phyloP scores from a whole-genome alignment of 768 basidiomycete genomes.

The Gloeophyllum trabeum region DNA sequence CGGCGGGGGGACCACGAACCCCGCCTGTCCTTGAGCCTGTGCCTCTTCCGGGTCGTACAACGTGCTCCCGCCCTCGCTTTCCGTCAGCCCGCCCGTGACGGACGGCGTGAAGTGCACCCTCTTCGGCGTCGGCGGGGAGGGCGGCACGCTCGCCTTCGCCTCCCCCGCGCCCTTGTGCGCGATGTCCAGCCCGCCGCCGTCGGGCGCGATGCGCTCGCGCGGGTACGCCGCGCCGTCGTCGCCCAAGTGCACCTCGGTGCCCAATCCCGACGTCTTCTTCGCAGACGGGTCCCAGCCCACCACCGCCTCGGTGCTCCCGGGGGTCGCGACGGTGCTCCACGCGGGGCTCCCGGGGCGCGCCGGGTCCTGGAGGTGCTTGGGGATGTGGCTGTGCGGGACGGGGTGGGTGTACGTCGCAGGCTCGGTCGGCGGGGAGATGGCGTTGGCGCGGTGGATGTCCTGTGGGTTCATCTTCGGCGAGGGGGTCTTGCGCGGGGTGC shows the following conservation, averaged over 20 bases:
- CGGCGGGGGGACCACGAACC: too few relatives aligned
- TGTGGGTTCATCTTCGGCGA: conserved; percentile 18
- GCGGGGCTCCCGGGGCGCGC: too few relatives aligned
- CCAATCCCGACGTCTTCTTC: too few relatives aligned
- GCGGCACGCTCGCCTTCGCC: conserved; percentile 7
- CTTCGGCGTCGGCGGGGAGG: conserved; percentile 20
- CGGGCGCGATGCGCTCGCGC: too few relatives aligned
- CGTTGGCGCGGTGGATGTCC: conserved; percentile 10
- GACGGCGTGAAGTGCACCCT: conserved; percentile 41
- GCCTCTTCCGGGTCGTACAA: too few relatives aligned
- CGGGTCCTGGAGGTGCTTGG: conserved; percentile 1
- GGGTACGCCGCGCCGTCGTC: too few relatives aligned
- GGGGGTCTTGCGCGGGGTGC: conserved; percentile 18
- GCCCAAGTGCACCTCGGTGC: too few relatives aligned
- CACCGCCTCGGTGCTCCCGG: conserved; percentile 39
- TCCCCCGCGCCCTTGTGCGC: conserved; percentile 18
- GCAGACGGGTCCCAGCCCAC: too few relatives aligned
- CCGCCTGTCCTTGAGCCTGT: too few relatives aligned
- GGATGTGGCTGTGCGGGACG: conserved; percentile 14
- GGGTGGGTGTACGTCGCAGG: too few relatives aligned
- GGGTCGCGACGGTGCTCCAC: conserved; percentile 77
- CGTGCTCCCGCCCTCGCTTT: too few relatives aligned
- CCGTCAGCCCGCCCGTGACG: conserved; percentile 24
- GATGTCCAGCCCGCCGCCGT: conserved; percentile 32
- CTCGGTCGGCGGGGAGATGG: too few relatives aligned